Base-by-base conservation (phyloP, 1,284 basidiomycete species). In the Leccinum pachyderme region DNA sequence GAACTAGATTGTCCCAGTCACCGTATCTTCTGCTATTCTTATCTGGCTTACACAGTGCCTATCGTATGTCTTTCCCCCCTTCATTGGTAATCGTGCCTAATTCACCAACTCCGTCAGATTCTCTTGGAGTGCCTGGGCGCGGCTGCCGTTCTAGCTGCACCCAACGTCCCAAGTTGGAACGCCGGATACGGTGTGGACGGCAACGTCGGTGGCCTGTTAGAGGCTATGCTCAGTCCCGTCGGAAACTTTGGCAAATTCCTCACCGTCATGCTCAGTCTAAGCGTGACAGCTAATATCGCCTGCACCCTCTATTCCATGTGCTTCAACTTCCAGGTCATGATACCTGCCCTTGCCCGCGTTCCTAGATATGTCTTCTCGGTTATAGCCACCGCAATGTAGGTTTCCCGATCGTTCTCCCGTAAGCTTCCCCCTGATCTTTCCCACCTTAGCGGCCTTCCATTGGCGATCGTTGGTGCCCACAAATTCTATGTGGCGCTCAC, bases 331-430 rank as follows among this genome's bases (percentile, higher is more conserved):
- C 92, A 95, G 68, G 80, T 92, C 6, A 81, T 89, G 61, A 72
- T 92, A 15, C 93, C 93, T 0, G 80, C 72, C n/a, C 70, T 86
- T 18, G 74, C 79, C 12, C 63, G 69, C 32, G 82, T 97, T 12
- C 95, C 95, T 0, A 79, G 95, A 65, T 96, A 94, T 69, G 76
- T 93, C 46, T 92, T 96, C 70, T 91, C 94, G 0, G 66, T 96
- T 18, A 68, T 94, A 43, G 86, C 87, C 1, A 89, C 86, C 0
- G 92, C 86, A 1, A 85, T 97, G 88, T 89, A 60, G 59, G 85
- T 77, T 8, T 29, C 12, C 25, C 18, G 1, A 37, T 41, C 18
- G 52, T 52, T 49, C 41, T 32, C 31, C 8, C 13, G 15, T 9
- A 6, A 28, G 50, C 41, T 29, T 47, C 24, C 15, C 25, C 12